phyloP scores from a whole-genome alignment of 1,139 yeast species.

The Debaryomycetaceae sp. region DNA sequence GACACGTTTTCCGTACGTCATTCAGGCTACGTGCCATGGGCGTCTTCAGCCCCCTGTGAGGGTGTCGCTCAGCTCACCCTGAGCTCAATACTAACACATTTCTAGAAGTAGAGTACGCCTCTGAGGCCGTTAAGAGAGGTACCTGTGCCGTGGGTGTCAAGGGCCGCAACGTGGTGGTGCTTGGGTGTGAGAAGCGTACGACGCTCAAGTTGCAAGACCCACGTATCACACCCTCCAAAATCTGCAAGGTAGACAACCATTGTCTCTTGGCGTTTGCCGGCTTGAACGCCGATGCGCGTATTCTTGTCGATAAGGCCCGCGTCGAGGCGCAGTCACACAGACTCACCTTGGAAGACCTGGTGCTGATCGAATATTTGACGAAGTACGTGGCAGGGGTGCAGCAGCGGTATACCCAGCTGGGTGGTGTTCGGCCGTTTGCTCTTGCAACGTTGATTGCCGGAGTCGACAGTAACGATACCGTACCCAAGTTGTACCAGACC shows the following conservation, averaged over 20 bases:
- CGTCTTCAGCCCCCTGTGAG: too few relatives aligned
- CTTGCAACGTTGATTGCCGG: constrained; percentile 95
- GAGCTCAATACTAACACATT: constrained; percentile 21
- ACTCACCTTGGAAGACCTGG: constrained; percentile 91
- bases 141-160: constrained; percentile 97
- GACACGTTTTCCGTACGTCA: constrained; percentile 91
- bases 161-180: constrained; percentile 81
- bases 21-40: too few relatives aligned
- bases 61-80: too few relatives aligned
- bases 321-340: constrained; percentile 97
- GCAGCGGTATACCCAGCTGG: constrained; percentile 96
- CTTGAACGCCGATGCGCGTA: constrained; percentile 94
- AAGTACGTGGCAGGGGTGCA: constrained; percentile 95
- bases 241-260: constrained; percentile 87
- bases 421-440: constrained; percentile 96
- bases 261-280: constrained; percentile 95
- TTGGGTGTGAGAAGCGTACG: constrained; percentile 96
- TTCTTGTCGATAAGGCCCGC: constrained; percentile 90
- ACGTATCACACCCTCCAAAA: constrained; percentile 90
- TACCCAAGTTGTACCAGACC: constrained; percentile 85
- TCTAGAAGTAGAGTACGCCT: constrained; percentile 89
- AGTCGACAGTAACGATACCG: constrained; percentile 78
- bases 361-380: constrained; percentile 86
- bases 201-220: constrained; percentile 95
- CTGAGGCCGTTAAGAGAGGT: constrained; percentile 97